Evolutionary conservation across 176 grass and related monocot species (phyloP).

Genomic region (Leersia perrieri): DNA sequence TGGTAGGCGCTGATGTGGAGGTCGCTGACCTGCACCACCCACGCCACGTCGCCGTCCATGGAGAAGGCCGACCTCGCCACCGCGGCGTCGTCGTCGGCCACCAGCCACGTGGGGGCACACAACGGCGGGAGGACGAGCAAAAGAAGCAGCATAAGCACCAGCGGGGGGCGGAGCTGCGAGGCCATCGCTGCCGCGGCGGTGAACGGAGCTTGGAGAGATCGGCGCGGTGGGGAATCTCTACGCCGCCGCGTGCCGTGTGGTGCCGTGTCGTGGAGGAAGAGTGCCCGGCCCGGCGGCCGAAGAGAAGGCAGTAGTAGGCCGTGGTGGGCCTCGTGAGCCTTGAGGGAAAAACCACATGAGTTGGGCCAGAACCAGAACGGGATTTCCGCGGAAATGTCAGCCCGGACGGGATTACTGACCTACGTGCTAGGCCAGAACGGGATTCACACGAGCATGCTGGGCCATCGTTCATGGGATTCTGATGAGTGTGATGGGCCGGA

Average conservation of each 20-base stretch:
- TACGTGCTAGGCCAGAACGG: background rate
- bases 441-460: background rate
- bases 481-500: too few species aligned
- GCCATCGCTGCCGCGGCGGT: constrained; percentile 1
- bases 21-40: constrained; percentile 80
- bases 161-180: background rate
- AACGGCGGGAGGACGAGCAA: background rate
- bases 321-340: background rate
- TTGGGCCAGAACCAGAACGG: background rate
- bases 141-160: background rate
- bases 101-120: constrained; percentile 17
- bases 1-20: constrained; percentile 76
- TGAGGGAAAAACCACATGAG: background rate
- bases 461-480: too few species aligned
- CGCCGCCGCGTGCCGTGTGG: background rate
- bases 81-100: constrained; percentile 16
- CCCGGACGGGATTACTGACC: background rate
- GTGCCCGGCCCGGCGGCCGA: background rate
- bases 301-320: background rate
- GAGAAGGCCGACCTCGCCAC: constrained; percentile 61
- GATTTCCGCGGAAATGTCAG: too few species aligned
- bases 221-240: background rate
- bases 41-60: constrained; percentile 74
- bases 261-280: constrained; percentile 20
- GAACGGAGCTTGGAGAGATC: background rate